A percentile compares a stretch with the other conserved stretches of the same genome.
These are phyloP conservation scores for Cladosporium oxysporum DNA, from an alignment of 2,329 filamentous ascomycete species.

Conservation along the genomic window DNA sequence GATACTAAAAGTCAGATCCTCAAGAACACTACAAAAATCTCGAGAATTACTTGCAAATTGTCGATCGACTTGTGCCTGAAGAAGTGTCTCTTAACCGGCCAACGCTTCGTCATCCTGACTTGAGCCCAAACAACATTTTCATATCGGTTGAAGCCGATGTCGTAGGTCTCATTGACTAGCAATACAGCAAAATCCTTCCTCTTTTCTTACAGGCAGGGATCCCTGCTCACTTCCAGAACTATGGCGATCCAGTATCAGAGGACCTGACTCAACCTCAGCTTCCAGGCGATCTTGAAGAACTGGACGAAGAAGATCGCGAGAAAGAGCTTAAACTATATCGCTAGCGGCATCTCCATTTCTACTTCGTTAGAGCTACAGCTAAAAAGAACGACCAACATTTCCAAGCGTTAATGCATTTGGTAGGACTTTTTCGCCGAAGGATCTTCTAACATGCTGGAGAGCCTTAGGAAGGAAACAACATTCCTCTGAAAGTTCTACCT, in stretches of 20 bases:
- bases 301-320: constrained; percentile 23
- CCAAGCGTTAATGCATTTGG: constrained; percentile 25
- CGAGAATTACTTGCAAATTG: constrained; percentile 33
- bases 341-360: constrained; percentile 29
- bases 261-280: not conserved
- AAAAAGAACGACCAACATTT: constrained; percentile 25
- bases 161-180: constrained; percentile 45
- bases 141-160: constrained; percentile 36
- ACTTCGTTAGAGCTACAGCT: constrained; percentile 27
- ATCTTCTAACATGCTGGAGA: constrained; percentile 26
- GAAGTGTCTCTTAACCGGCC: constrained; percentile 20
- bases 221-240: constrained; percentile 44
- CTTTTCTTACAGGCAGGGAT: constrained; percentile 42
- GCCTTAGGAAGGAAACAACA: constrained; percentile 33
- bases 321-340: constrained; percentile 27
- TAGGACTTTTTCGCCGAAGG: constrained; percentile 25
- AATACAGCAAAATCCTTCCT: constrained; percentile 41
- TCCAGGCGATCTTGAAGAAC: not conserved
- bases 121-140: constrained; percentile 36
- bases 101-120: constrained; percentile 36
- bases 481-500: constrained; percentile 18
- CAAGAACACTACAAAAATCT: constrained; percentile 32
- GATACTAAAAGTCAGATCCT: constrained; percentile 25
- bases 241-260: constrained; percentile 28
- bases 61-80: constrained; percentile 24